Conservation (phyloP, 1,284 basidiomycete genomes). For the Meira nashicola region DNA sequence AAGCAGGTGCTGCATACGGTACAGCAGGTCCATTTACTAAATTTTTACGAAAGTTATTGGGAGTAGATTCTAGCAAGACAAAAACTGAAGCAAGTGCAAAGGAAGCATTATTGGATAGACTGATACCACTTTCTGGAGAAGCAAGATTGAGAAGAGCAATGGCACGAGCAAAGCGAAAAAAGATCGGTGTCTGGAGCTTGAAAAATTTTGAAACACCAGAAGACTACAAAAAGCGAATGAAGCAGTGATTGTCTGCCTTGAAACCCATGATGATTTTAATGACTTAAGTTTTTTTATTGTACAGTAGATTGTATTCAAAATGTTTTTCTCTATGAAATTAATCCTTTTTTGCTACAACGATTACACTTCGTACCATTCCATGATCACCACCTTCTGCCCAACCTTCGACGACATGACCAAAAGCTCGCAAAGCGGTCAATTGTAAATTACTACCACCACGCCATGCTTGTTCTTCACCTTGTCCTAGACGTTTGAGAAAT, state of each 20-base stretch:
- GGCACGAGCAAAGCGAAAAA: constrained; percentile 14
- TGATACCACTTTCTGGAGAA: constrained; percentile 8
- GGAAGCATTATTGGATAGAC: neutral
- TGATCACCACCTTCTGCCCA: constrained; percentile 40
- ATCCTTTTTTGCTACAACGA: constrained; percentile 27
- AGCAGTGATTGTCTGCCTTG: neutral
- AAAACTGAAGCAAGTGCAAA: constrained; percentile 1
- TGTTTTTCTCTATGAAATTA: neutral
- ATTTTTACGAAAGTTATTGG: constrained; percentile 22
- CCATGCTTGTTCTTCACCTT: constrained; percentile 33
- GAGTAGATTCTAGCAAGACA: constrained; percentile 15
- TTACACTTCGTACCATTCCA: constrained; percentile 31
- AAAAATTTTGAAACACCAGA: constrained; percentile 40
- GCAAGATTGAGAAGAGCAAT: constrained; percentile 3
- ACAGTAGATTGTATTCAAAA: neutral
- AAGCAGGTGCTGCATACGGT: constrained; percentile 46
- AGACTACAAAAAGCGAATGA: constrained; percentile 34
- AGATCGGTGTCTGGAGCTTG: constrained; percentile 37
- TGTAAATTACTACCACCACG: constrained; percentile 24
- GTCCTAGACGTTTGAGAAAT: constrained; percentile 29
- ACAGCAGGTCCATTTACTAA: constrained; percentile 33
- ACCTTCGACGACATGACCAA: constrained; percentile 32
- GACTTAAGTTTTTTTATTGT: neutral
- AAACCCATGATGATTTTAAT: constrained; percentile 1
- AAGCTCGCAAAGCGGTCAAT: constrained; percentile 23